Conservation (phyloP, 192 early-diverging fungal species). For the Linnemannia zychae region DNA sequence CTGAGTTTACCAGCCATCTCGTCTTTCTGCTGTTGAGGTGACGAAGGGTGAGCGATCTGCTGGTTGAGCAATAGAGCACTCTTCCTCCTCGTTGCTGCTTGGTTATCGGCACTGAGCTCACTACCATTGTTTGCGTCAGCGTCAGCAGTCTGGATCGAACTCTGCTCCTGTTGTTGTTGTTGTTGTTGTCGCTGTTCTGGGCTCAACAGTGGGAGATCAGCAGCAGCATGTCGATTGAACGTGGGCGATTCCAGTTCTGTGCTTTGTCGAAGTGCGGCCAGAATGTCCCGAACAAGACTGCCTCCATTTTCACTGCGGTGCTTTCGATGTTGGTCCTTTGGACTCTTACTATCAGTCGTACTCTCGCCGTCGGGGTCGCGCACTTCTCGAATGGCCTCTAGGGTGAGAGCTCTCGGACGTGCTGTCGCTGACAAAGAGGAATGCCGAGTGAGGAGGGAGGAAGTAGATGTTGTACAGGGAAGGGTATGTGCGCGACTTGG, state of each 20-base stretch:
- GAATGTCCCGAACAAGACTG: conserved; percentile 34
- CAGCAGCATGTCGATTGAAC: neutral
- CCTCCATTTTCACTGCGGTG: conserved; percentile 37
- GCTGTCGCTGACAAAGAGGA: conserved; percentile 4
- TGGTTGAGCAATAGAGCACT: neutral
- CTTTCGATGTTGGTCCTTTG: conserved; percentile 18
- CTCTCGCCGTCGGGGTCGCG: neutral
- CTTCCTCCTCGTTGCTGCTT: neutral
- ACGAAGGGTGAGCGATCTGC: neutral
- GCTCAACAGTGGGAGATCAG: neutral
- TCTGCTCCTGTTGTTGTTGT: neutral
- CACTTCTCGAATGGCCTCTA: neutral
- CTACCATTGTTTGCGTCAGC: neutral
- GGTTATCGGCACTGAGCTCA: neutral
- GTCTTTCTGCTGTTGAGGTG: neutral
- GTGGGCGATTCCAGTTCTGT: conserved; percentile 27
- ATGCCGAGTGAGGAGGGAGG: neutral
- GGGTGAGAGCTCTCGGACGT: conserved; percentile 22
- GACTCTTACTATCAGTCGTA: neutral
- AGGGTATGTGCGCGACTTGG: conserved; percentile 18
- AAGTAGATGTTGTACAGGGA: conserved; percentile 22
- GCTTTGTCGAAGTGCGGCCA: conserved; percentile 33
- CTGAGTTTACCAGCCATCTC: neutral
- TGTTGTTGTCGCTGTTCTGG: neutral
- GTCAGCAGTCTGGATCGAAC: neutral